A percentile compares a stretch with the other conserved stretches of the same genome.
Conservation (phyloP, 2,329 filamentous ascomycete species). For the Blumeriella jaapii region DNA sequence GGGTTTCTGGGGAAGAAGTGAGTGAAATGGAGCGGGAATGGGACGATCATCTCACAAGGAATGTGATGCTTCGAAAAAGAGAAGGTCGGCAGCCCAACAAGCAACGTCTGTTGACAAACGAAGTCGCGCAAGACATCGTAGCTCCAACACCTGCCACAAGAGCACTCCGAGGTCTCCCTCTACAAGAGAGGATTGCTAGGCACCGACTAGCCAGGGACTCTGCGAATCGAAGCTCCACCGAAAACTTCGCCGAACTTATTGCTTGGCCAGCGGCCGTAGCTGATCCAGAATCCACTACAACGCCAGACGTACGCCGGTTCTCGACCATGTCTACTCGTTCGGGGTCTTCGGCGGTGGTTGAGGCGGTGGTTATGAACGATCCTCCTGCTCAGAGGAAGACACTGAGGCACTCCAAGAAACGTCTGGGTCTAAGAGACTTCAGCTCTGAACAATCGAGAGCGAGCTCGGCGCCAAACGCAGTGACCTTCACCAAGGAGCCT, state of each 20-base stretch:
- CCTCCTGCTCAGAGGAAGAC: slow-evolving; percentile 39
- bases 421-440: slow-evolving; percentile 38
- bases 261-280: slow-evolving; percentile 11
- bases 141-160: slow-evolving; percentile 42
- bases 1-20: slow-evolving; percentile 31
- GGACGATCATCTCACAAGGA: slow-evolving; percentile 41
- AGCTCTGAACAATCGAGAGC: slow-evolving; percentile 22
- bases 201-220: slow-evolving; percentile 18
- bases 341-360: slow-evolving; percentile 44
- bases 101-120: slow-evolving; percentile 14
- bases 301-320: slow-evolving; percentile 34
- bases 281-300: slow-evolving; percentile 19
- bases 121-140: slow-evolving; percentile 35
- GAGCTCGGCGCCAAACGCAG: slow-evolving; percentile 34
- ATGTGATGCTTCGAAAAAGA: slow-evolving; percentile 40
- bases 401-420: slow-evolving; percentile 50
- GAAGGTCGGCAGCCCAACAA: slow-evolving; percentile 12
- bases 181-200: slow-evolving; percentile 21
- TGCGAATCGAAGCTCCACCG: slow-evolving; percentile 12
- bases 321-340: slow-evolving; percentile 46
- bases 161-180: slow-evolving; percentile 23
- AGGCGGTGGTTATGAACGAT: slow-evolving; percentile 44
- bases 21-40: slow-evolving; percentile 42
- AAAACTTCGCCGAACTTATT: slow-evolving; percentile 13
- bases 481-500: slow-evolving; percentile 22